Evolutionary conservation across 2,329 filamentous ascomycete species (phyloP).

Genomic region (Ceratocystis destructans): DNA sequence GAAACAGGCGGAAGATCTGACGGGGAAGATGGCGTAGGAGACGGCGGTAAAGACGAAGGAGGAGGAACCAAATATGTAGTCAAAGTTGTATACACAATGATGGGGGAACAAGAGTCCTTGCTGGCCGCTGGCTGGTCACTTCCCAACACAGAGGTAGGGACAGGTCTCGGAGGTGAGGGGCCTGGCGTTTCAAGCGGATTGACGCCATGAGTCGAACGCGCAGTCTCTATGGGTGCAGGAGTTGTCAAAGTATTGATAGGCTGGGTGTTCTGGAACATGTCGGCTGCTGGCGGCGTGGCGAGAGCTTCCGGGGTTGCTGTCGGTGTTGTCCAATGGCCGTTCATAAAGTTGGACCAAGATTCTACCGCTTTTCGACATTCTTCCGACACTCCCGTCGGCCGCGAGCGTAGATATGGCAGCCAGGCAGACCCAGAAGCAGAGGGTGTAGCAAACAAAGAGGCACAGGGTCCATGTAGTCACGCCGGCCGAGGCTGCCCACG

Average conservation of each 20-base stretch:
- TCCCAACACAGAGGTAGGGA: not conserved
- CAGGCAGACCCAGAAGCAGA: not conserved
- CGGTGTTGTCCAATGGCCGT: not conserved
- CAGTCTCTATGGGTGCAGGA: no score
- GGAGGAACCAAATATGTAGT: not conserved
- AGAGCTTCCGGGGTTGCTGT: not conserved
- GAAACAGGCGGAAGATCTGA: not conserved
- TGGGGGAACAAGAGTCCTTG: not conserved
- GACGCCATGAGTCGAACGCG: no score
- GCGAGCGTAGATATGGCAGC: not conserved
- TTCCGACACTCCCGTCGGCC: not conserved
- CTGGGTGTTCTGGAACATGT: not conserved
- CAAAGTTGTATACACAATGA: not conserved
- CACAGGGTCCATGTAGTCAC: not conserved
- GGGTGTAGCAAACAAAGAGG: not conserved
- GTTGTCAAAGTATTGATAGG: not conserved
- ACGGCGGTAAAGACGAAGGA: not conserved
- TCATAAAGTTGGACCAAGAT: not conserved
- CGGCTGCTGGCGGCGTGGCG: not conserved
- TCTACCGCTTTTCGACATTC: not conserved
- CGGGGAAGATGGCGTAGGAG: not conserved
- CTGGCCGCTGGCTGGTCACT: not conserved
- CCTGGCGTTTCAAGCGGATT: no score
- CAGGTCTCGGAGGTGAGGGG: not conserved
- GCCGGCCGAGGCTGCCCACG: not conserved